These are phyloP conservation scores for Paramyrothecium sp. DNA, from an alignment of 2,329 filamentous ascomycete species.

Conservation along the genomic window DNA sequence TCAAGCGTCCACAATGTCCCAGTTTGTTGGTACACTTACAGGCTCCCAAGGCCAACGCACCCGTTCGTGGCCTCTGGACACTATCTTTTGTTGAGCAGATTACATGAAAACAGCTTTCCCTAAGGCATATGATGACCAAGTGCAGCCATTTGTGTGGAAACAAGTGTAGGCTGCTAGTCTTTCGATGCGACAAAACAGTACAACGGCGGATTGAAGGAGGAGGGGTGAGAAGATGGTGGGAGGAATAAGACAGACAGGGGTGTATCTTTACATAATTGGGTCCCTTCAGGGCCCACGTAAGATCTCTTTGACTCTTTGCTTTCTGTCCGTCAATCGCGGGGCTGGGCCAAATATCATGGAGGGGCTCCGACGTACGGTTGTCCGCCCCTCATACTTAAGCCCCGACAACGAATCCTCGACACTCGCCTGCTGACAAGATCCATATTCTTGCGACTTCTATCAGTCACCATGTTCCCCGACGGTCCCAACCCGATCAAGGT, in stretches of 20 bases:
- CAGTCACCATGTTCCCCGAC: constrained; percentile 13
- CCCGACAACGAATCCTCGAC: not conserved
- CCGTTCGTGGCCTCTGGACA: too few species aligned
- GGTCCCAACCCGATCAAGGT: constrained; percentile 22
- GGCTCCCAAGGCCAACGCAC: too few species aligned
- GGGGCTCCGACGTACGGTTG: not conserved
- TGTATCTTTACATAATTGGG: not conserved
- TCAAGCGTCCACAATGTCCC: too few species aligned
- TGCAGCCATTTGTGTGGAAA: too few species aligned
- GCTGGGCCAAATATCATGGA: not conserved
- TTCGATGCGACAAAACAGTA: too few species aligned
- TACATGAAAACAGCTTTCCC: too few species aligned
- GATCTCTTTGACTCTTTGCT: not conserved
- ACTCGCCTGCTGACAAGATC: not conserved
- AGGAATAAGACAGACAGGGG: not conserved
- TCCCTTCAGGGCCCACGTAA: not conserved
- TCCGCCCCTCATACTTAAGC: not conserved
- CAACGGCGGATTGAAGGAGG: not conserved
- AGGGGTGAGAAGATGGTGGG: not conserved
- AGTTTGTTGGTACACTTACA: too few species aligned
- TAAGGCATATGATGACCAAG: too few species aligned
- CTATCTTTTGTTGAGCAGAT: too few species aligned
- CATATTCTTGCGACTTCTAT: not conserved
- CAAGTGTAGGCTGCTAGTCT: too few species aligned
- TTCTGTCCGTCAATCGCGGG: not conserved